A percentile compares a stretch with the other conserved stretches of the same genome.
Evolutionary conservation across 805 yeast species (phyloP).

Genomic region (Myxozyma melibiosi): DNA sequence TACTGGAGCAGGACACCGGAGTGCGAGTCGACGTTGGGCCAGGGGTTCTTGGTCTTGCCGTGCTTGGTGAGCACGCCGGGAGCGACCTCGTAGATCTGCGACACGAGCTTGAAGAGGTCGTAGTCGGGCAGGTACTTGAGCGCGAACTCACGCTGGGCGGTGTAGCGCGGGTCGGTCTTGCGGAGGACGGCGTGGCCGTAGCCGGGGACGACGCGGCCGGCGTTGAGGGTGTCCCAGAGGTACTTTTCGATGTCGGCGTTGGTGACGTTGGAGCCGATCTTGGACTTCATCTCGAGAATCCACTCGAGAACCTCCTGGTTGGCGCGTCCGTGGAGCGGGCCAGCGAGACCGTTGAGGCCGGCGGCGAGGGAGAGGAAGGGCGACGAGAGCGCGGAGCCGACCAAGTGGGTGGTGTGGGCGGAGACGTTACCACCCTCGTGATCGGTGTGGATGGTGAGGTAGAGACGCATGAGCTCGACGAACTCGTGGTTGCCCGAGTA

Average conservation of each 20-base stretch:
- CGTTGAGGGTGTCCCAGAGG: conserved; percentile 75
- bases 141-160: conserved; percentile 84
- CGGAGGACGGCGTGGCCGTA: conserved; percentile 87
- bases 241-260: conserved; percentile 70
- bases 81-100: conserved; percentile 77
- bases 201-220: conserved; percentile 87
- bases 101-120: conserved; percentile 75
- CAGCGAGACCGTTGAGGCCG: conserved; percentile 83
- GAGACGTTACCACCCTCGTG: conserved; percentile 91
- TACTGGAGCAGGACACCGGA: conserved; percentile 83
- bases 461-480: conserved; percentile 76
- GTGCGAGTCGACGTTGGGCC: conserved; percentile 90
- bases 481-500: conserved; percentile 66
- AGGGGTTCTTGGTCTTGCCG: conserved; percentile 90
- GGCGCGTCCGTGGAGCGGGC: conserved; percentile 87
- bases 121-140: conserved; percentile 74
- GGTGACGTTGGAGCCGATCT: conserved; percentile 69
- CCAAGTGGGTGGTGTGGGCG: conserved; percentile 84
- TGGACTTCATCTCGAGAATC: conserved; percentile 66
- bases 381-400: conserved; percentile 78
- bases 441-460: conserved; percentile 80
- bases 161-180: conserved; percentile 87
- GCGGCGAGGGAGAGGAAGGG: conserved; percentile 80
- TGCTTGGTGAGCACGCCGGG: conserved; percentile 78
- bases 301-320: conserved; percentile 86